Base-by-base conservation (phyloP, 805 yeast genomes). In the Candida arabinofermentans region DNA sequence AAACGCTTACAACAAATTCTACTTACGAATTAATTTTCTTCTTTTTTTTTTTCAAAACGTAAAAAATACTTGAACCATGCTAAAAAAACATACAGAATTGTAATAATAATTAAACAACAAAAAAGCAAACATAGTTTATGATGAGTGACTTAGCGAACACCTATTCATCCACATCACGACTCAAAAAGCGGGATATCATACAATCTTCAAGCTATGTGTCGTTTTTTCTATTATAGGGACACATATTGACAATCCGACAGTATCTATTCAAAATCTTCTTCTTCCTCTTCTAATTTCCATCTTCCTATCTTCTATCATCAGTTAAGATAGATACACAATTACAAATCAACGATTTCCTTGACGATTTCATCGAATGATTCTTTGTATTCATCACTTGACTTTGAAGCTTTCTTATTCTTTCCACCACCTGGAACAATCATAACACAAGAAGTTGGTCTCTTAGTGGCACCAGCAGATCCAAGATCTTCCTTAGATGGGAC, bases 381-480 rank as follows among this genome's bases (percentile, higher is more conserved):
- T 67, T 87, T 85, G 76, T 93, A 93, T 61, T 91, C 97, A 51
- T 80, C 77, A 49, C 79, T 87, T 33, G 88, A 78, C 63, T 80
- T 77, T 44, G 77, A 74, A 53, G 77, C 77, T 66, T 83, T 84
- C 72, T 81, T 84, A 59, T 86, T 77, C 66, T 80, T 79, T 46
- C 90, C 89, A 42, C 96, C 95, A 44, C 96, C 96, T 57, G 99
- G 99, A 41, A 90, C 93, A 55, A 93, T 79, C 88, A 93, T 87
- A 24, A 93, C 96, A 65, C 96, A 90, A 29, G 97, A 88, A 29
- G 99, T 93, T 55, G 99, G 98, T 75, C 99, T 85, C 75, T 93
- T 93, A 43, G 99, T 93, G 48, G 97, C 96, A 62, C 98, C 98
- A 21, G 99, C 99, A 49, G 96, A 86, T 27, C 99, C 99, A 53